Conservation (phyloP, 306 rosid species). For the Boehmeria nivea region DNA sequence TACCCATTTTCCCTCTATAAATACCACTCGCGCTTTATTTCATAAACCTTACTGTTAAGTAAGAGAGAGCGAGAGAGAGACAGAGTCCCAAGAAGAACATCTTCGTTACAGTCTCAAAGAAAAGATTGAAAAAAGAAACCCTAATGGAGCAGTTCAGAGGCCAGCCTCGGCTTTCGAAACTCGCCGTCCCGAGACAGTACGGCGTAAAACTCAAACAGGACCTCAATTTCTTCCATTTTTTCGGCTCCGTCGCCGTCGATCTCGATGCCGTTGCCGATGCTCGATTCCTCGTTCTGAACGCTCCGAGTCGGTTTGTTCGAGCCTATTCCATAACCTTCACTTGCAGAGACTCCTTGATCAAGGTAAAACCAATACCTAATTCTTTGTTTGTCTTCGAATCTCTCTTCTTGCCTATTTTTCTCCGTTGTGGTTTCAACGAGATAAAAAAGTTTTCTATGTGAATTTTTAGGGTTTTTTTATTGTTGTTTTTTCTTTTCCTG, state of each 20-base stretch:
- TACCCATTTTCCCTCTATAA: too few species aligned
- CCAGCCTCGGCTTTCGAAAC: slow-evolving; percentile 44
- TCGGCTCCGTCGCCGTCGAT: slow-evolving; percentile 33
- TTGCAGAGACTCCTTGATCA: slow-evolving; percentile 43
- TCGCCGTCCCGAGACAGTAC: slow-evolving; percentile 42
- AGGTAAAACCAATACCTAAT: slow-evolving; percentile 23
- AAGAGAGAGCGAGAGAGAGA: too few species aligned
- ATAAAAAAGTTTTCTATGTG: too few species aligned
- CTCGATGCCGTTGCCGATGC: slow-evolving; percentile 34
- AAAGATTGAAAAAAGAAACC: too few species aligned
- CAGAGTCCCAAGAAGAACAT: too few species aligned
- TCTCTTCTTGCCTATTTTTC: background rate
- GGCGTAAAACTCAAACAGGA: slow-evolving; percentile 52
- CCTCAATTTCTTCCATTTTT: slow-evolving; percentile 43
- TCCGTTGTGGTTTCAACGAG: background rate
- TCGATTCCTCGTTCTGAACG: slow-evolving; percentile 41
- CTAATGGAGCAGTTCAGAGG: slow-evolving; percentile 60
- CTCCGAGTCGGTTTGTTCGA: too few species aligned
- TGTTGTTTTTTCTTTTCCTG: too few species aligned
- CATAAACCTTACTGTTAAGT: too few species aligned
- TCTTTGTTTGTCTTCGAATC: too few species aligned
- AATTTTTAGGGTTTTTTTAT: too few species aligned
- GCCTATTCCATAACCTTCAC: slow-evolving; percentile 37
- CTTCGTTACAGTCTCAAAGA: too few species aligned
- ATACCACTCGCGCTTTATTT: too few species aligned